A percentile compares a stretch with the other conserved stretches of the same genome.
These are phyloP conservation scores for Neurospora sp. DNA, from an alignment of 2,329 filamentous ascomycete species.

Conservation along the genomic window DNA sequence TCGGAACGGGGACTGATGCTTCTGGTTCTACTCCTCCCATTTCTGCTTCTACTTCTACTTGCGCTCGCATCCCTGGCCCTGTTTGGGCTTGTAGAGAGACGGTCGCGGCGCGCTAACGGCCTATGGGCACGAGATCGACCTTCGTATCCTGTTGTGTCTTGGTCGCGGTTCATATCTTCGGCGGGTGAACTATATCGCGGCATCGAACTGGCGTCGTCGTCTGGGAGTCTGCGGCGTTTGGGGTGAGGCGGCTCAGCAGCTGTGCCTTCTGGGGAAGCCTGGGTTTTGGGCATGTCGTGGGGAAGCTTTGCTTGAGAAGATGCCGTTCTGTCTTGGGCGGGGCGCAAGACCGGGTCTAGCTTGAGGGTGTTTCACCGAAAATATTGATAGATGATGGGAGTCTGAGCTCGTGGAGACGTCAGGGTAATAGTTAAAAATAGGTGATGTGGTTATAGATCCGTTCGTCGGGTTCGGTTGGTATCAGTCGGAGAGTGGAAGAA, in stretches of 20 bases:
- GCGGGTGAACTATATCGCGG: slow-evolving; percentile 37
- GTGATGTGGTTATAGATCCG: neutral
- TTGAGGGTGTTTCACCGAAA: neutral
- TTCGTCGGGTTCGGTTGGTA: neutral
- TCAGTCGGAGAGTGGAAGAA: neutral
- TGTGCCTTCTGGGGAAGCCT: slow-evolving; percentile 8
- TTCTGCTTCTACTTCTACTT: slow-evolving; percentile 11
- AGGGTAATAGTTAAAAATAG: neutral
- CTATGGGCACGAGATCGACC: slow-evolving; percentile 9
- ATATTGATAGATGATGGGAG: neutral
- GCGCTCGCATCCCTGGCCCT: neutral
- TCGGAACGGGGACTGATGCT: neutral
- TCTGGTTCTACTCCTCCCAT: neutral
- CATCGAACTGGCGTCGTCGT: slow-evolving; percentile 30
- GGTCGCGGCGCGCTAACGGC: slow-evolving; percentile 19
- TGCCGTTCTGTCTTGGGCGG: neutral
- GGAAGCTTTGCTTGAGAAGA: neutral
- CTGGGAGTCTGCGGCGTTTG: slow-evolving; percentile 31
- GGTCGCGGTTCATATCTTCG: slow-evolving; percentile 19
- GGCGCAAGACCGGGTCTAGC: neutral
- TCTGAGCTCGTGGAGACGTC: neutral
- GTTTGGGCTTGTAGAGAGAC: slow-evolving; percentile 13
- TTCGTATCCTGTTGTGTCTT: neutral
- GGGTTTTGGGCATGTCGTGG: neutral
- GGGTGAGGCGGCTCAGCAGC: slow-evolving; percentile 23